These are phyloP conservation scores for Malus hybrid DNA, from an alignment of 331 rosid genomes.

Conservation along the genomic window DNA sequence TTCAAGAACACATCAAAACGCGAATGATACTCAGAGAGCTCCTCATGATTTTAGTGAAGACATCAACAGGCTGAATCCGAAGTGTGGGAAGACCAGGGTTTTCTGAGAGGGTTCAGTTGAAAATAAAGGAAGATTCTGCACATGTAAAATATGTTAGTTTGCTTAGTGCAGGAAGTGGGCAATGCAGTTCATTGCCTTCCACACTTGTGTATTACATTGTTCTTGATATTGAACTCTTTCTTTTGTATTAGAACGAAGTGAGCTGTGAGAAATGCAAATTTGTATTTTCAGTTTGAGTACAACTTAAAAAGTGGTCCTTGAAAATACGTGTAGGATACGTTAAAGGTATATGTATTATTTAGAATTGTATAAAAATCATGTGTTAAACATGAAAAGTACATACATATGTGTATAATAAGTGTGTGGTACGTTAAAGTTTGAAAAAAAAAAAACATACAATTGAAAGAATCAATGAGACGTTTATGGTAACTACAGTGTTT, in stretches of 20 bases:
- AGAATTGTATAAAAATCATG: too few relatives aligned
- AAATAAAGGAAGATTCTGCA: slow-evolving; percentile 3
- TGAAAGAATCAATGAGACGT: too few relatives aligned
- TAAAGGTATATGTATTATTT: too few relatives aligned
- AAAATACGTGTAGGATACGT: too few relatives aligned
- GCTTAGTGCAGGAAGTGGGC: background rate
- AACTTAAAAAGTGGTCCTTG: too few relatives aligned
- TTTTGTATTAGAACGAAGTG: background rate
- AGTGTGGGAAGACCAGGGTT: slow-evolving; percentile 35
- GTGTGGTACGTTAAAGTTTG: too few relatives aligned
- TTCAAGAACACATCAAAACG: slow-evolving; percentile 30
- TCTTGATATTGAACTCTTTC: background rate
- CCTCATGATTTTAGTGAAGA: slow-evolving; percentile 16
- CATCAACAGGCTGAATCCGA: slow-evolving; percentile 13
- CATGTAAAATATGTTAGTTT: slow-evolving; percentile 2
- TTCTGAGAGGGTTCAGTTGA: slow-evolving; percentile 26
- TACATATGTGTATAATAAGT: too few relatives aligned
- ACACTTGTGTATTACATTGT: background rate
- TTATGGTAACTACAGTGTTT: too few relatives aligned
- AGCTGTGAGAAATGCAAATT: background rate
- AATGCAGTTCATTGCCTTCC: background rate
- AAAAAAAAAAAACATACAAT: too few relatives aligned
- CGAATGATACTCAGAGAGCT: slow-evolving; percentile 7
- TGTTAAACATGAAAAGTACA: too few relatives aligned
- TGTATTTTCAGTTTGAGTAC: background rate